Conservation (phyloP, 108 stramenopile species). For the Cyclotella baltica region DNA sequence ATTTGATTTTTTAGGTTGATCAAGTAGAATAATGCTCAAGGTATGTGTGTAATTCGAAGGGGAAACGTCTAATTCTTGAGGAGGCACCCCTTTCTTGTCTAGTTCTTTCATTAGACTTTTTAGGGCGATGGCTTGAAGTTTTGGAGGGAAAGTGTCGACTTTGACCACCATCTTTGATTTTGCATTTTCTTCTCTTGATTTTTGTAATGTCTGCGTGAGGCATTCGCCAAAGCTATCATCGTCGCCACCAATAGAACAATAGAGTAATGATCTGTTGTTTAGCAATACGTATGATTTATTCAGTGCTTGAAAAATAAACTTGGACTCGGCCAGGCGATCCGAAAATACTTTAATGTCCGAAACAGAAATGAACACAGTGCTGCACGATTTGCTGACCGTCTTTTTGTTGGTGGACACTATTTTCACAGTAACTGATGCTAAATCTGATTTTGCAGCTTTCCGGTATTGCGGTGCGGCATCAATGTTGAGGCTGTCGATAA, state of each 20-base stretch:
- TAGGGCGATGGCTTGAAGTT: conserved; percentile 10
- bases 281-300: conserved; percentile 31
- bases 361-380: conserved; percentile 29
- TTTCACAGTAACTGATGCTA: conserved; percentile 11
- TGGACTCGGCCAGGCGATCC: conserved; percentile 15
- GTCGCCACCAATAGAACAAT: neutral
- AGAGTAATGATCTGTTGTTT: neutral
- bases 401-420: conserved; percentile 25
- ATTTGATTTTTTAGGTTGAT: neutral
- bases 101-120: conserved; percentile 5
- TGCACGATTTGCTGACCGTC: conserved; percentile 36
- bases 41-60: conserved; percentile 36
- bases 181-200: neutral
- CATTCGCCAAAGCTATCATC: neutral
- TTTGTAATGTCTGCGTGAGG: neutral
- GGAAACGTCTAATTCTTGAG: conserved; percentile 31
- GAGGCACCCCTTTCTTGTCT: conserved; percentile 25
- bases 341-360: conserved; percentile 4
- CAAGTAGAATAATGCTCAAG: conserved; percentile 30
- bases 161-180: conserved; percentile 5
- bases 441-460: too few relatives aligned
- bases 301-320: conserved; percentile 30
- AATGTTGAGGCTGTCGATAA: neutral
- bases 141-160: conserved; percentile 38
- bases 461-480: too few relatives aligned